Evolutionary conservation across 768 basidiomycete genomes (phyloP).

Genomic region (Daedaleopsis sinensis): DNA sequence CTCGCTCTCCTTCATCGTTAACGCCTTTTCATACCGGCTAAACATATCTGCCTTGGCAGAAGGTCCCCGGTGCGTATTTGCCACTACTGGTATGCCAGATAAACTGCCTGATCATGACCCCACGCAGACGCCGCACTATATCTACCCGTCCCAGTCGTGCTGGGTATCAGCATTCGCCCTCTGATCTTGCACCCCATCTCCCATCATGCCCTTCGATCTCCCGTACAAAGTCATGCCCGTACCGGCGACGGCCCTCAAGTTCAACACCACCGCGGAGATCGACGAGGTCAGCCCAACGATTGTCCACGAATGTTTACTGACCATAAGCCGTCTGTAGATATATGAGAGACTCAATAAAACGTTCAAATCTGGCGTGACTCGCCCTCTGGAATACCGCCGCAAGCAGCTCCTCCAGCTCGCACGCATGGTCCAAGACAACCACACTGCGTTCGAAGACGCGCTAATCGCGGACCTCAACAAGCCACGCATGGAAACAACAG

Average conservation of each 20-base stretch:
- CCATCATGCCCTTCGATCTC: background rate
- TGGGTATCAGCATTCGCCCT: background rate
- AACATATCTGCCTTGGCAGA: background rate
- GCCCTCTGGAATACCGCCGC: conserved; percentile 60
- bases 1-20: background rate
- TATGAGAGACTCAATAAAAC: conserved; percentile 43
- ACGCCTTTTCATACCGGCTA: background rate
- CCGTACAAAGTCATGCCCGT: background rate
- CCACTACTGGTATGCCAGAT: background rate
- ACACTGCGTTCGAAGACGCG: conserved; percentile 51
- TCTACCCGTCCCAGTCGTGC: background rate
- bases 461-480: conserved; percentile 34
- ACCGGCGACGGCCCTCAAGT: conserved; percentile 1
- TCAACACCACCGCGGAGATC: conserved; percentile 6
- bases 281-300: conserved; percentile 2
- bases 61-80: background rate
- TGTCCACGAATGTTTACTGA: background rate
- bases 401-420: conserved; percentile 68
- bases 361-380: conserved; percentile 54
- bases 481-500: conserved; percentile 25
- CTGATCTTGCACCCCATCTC: background rate
- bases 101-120: background rate
- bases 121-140: background rate
- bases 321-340: conserved; percentile 28
- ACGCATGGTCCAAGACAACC: conserved; percentile 64